Percentiles rank a stretch among this genome's conserved stretches.
Conservation (phyloP, 768 basidiomycete genomes). For the Chalciporus pseudorubinellus region DNA sequence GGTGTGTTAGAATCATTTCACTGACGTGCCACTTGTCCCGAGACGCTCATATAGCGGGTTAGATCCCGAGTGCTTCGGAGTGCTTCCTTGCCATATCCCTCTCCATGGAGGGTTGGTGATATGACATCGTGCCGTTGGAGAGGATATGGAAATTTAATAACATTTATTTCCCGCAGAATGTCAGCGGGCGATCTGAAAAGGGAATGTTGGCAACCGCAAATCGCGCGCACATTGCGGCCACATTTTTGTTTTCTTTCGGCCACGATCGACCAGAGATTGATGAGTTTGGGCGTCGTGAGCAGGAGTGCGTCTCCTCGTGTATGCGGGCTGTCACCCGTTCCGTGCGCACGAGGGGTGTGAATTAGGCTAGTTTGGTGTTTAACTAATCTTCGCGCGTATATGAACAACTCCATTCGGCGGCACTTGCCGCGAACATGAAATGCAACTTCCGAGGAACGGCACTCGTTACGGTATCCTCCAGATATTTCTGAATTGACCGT, state of each 20-base stretch:
- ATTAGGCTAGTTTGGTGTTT: slow-evolving; percentile 3
- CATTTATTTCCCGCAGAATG: neutral
- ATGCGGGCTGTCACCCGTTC: slow-evolving; percentile 8
- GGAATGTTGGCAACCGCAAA: neutral
- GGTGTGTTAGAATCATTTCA: too few species aligned
- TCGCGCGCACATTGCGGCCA: neutral
- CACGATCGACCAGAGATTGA: neutral
- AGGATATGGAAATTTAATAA: neutral
- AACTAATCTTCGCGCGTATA: slow-evolving; percentile 11
- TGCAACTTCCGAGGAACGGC: neutral
- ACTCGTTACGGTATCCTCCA: slow-evolving; percentile 2
- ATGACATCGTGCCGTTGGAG: too few species aligned
- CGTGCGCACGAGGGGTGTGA: slow-evolving; percentile 2
- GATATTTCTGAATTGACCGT: neutral
- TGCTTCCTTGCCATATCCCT: neutral
- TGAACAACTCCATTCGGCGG: slow-evolving; percentile 1
- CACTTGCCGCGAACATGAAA: slow-evolving; percentile 7
- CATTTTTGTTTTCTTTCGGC: neutral
- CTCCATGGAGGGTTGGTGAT: neutral
- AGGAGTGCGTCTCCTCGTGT: slow-evolving; percentile 15
- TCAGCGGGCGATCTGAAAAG: neutral
- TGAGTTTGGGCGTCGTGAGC: neutral
- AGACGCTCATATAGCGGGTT: too few species aligned
- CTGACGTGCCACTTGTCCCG: too few species aligned
- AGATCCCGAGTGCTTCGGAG: neutral